Conservation (phyloP, 192 early-diverging fungal genomes). For the Mortierella antarctica region DNA sequence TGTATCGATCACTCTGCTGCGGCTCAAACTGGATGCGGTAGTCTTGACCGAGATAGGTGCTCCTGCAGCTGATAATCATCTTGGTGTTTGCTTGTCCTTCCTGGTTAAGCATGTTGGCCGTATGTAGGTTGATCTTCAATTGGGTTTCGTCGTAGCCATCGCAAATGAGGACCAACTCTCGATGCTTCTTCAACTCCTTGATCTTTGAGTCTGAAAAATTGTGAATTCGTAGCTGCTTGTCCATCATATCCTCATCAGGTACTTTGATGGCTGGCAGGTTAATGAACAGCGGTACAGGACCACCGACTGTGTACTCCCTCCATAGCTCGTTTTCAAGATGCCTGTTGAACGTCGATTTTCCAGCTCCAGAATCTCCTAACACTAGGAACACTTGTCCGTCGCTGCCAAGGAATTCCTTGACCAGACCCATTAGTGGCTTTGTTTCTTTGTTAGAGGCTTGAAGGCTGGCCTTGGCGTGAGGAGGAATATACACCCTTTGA, state of each 20-base stretch:
- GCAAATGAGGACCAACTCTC: slow-evolving; percentile 1
- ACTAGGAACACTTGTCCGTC: background rate
- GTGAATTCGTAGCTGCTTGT: background rate
- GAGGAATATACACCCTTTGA: background rate
- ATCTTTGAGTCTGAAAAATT: background rate
- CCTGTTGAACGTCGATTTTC: slow-evolving; percentile 9
- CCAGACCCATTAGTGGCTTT: background rate
- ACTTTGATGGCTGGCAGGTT: background rate
- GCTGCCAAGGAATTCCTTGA: background rate
- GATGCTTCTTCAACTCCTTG: background rate
- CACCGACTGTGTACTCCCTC: background rate
- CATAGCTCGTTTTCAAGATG: slow-evolving; percentile 4
- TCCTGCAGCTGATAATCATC: slow-evolving; percentile 17
- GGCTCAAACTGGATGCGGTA: background rate
- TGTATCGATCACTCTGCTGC: background rate
- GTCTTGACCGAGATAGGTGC: background rate
- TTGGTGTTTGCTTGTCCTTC: background rate
- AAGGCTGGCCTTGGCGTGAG: background rate
- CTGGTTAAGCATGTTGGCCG: background rate
- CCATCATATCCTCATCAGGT: slow-evolving; percentile 1
- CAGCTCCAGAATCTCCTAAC: slow-evolving; percentile 7
- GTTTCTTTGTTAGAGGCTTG: background rate
- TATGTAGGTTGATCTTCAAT: background rate
- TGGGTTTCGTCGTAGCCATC: slow-evolving; percentile 6
- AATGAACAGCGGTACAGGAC: slow-evolving; percentile 4